Conservation (phyloP, 2,329 filamentous ascomycete species). For the Claviceps quebecensis region DNA sequence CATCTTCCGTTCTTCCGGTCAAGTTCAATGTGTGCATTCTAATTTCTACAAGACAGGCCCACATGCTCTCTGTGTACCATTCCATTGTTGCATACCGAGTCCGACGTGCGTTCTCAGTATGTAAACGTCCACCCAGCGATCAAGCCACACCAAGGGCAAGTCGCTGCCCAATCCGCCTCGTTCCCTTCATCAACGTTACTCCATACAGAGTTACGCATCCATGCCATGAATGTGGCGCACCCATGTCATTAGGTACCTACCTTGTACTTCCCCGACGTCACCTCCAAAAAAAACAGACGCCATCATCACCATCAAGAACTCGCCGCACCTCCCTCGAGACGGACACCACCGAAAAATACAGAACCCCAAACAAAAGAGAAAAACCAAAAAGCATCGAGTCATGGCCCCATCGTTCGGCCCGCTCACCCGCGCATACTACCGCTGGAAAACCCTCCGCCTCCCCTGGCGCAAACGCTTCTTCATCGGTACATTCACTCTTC, state of each 20-base stretch:
- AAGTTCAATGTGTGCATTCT: no score
- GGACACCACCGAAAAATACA: neutral
- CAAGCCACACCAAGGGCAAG: neutral
- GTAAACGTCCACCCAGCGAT: neutral
- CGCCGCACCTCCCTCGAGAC: no score
- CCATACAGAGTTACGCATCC: no score
- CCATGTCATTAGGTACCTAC: neutral
- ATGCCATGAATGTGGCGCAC: neutral
- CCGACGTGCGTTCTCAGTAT: no score
- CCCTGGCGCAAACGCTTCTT: slow-evolving; percentile 52
- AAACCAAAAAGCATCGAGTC: neutral
- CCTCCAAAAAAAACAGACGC: neutral
- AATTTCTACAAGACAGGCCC: no score
- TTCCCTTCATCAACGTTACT: no score
- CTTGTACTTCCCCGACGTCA: neutral
- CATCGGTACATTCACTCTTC: slow-evolving; percentile 31
- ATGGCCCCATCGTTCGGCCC: slow-evolving; percentile 16
- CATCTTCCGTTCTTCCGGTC: no score
- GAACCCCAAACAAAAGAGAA: neutral
- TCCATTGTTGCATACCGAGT: no score
- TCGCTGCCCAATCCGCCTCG: neutral
- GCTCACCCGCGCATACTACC: slow-evolving; percentile 35
- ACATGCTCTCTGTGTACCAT: no score
- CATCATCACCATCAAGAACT: neutral
- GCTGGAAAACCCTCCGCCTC: slow-evolving; percentile 47